Conservation (phyloP, 352 stramenopile genomes). For the Phytophthora sojae region DNA sequence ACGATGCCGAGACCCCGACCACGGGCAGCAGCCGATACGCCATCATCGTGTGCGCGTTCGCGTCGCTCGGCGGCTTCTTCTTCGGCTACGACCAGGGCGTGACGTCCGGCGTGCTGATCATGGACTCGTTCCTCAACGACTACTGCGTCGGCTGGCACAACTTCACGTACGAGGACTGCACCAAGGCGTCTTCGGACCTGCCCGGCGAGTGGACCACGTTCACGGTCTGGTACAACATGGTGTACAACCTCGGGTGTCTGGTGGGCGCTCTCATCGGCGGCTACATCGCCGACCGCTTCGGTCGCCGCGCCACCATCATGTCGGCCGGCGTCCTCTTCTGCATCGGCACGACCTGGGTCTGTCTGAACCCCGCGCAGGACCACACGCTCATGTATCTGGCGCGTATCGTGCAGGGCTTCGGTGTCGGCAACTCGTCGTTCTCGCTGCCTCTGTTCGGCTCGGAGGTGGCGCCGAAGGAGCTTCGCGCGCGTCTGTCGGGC, state of each 20-base stretch:
- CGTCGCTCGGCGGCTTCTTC: constrained; percentile 43
- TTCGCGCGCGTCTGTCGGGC: constrained; percentile 42
- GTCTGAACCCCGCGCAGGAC: constrained; percentile 28
- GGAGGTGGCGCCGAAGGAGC: constrained; percentile 46
- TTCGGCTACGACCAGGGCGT: constrained; percentile 45
- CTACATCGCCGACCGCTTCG: constrained; percentile 36
- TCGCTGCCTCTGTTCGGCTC: constrained; percentile 48
- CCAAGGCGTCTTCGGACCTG: constrained; percentile 18
- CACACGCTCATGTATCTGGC: constrained; percentile 41
- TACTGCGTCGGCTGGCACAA: constrained; percentile 50
- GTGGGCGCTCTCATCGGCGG: constrained; percentile 43
- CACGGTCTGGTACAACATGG: constrained; percentile 46
- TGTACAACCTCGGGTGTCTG: constrained; percentile 50
- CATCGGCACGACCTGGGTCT: constrained; percentile 45
- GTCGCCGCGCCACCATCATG: constrained; percentile 42
- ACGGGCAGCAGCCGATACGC: constrained; percentile 41
- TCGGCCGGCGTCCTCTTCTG: constrained; percentile 38
- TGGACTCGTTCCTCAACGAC: constrained; percentile 46
- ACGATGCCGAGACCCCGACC: constrained; percentile 32
- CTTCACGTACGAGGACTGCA: constrained; percentile 44
- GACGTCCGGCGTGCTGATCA: constrained; percentile 41
- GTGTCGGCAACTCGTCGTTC: constrained; percentile 50
- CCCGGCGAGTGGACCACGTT: constrained; percentile 42
- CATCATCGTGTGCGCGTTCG: constrained; percentile 43
- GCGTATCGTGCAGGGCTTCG: constrained; percentile 43